Base-by-base conservation (phyloP, 2,329 filamentous ascomycete species). In the Phialemoniopsis sp. region DNA sequence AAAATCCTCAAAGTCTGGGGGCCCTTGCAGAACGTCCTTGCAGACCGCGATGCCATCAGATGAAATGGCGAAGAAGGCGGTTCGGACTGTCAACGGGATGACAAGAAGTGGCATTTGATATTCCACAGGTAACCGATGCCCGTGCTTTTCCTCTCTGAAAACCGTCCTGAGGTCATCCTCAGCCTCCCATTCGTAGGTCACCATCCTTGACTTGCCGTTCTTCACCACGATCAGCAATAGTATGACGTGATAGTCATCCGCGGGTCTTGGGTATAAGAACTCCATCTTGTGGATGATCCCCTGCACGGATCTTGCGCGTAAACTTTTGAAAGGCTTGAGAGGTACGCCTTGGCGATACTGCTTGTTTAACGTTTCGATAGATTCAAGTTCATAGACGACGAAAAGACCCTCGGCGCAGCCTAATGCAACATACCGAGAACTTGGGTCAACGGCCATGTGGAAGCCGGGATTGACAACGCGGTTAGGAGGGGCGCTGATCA, bases 251-350 rank as follows among this genome's bases (percentile, higher is more conserved):
- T 82, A 70, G 9, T 79, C 72, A 44, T 90, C 82, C 38, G 79
- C 73, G 1, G 74, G 62, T 9, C 73, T 72, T 8, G 89, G 87
- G 43, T 85, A 80, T 3, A 98, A 70, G 47, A 97, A 98, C 16
- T 89, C 85, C 71, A 96, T 82, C 50, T 88, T 86, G 51, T 91
- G 72, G 40, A 97, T 87, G n/a, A 82, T 71, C 1, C 87, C 89
- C 8, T 81, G 75, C 8, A 89, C 67, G 9, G 59, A 47, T 9
- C 72, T 67, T 14, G 67, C 53, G 14, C 62, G 54, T 30, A 51
- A 58, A 1, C 57, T 60, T 43, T 70, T 70, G 41, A 95, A 73
- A 2, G 85, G 85, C 9, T 69, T 59, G 42, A 87, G 59, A 46
- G 63, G 53, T n/a, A 65, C 59, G 26, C 56, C 54, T 29, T 53